Evolutionary conservation across 805 yeast species (phyloP), one percentile per base, ranked within the genome.

Genomic region (Kurtzmaniella cleridarum): DNA sequence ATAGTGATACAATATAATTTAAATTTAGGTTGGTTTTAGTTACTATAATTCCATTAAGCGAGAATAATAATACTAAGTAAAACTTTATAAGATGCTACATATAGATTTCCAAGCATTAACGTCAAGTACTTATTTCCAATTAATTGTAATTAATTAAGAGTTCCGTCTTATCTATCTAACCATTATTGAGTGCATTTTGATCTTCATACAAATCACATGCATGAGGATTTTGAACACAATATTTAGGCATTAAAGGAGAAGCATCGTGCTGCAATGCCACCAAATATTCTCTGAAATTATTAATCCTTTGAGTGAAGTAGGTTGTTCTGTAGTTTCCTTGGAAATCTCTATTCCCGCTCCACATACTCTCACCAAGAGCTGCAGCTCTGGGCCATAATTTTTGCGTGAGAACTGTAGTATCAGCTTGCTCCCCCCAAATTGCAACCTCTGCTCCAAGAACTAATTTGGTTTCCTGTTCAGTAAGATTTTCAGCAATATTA

Each of bases 301-400:
- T 49, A 28, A 68, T 58, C 41, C 73, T 46, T 36, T 57, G 63
- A 3, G 68, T 55, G 42, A 63, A 48, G 5, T 44, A 44, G 14
- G 49, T 48, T 3, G 63, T 53, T 42, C 70, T 49, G 29, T 48
- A 46, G 28, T 43, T 34, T 7, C 69, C 70, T 3, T 43, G 34
- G 11, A 50, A 46, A 35, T 60, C 57, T 41, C 55, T 54, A 49
- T 66, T 66, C 3, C 72, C 71, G 37, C 67, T 60, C 73, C 73
- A 68, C 2, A 60, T 50, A 9, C 50, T 44, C 47, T 68, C 73
- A 1, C 68, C 72, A 23, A 64, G 52, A 5, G 73, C 69, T 5
- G 70, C 70, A 2, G 66, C 43, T 35, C 73, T 47, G 5, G 72
- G 69, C 72, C 73, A 68, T 18, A 64, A 39, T 42, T 54, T 60